These are phyloP conservation scores for Pseudoperonospora humuli DNA, from an alignment of 352 stramenopile species.

Conservation along the genomic window DNA sequence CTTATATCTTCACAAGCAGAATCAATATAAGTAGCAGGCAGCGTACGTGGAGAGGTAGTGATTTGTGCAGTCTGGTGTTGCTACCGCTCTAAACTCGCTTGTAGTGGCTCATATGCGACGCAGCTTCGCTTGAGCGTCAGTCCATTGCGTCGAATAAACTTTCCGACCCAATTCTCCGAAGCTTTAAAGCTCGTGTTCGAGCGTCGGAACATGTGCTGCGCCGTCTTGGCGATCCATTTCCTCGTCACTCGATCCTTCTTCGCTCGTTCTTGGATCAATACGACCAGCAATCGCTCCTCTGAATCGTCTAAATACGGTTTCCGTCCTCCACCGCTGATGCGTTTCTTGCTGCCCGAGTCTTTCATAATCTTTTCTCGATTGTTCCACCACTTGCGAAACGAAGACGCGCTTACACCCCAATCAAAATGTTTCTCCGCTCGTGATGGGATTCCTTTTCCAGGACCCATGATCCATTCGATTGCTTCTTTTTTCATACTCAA, in stretches of 20 bases:
- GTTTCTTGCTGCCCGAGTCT: slow-evolving; percentile 63
- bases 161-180: slow-evolving; percentile 78
- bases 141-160: slow-evolving; percentile 74
- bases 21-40: not conserved
- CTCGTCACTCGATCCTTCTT: slow-evolving; percentile 75
- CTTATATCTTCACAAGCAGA: not conserved
- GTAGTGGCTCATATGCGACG: slow-evolving; percentile 54
- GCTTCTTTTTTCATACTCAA: slow-evolving; percentile 80
- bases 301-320: slow-evolving; percentile 63
- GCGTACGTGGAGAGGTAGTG: slow-evolving; percentile 8
- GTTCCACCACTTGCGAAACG: slow-evolving; percentile 82
- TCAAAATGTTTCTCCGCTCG: slow-evolving; percentile 72
- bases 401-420: slow-evolving; percentile 70
- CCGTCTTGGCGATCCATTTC: slow-evolving; percentile 80
- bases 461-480: slow-evolving; percentile 72
- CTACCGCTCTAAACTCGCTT: slow-evolving; percentile 10
- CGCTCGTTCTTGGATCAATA: slow-evolving; percentile 65
- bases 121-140: slow-evolving; percentile 74
- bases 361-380: slow-evolving; percentile 74
- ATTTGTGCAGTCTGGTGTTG: not conserved
- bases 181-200: slow-evolving; percentile 64
- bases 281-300: slow-evolving; percentile 65
- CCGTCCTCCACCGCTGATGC: slow-evolving; percentile 55
- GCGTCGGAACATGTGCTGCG: slow-evolving; percentile 80
- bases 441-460: slow-evolving; percentile 59